Base-by-base conservation (phyloP, 768 basidiomycete genomes). In the Paxillus rubicundulus region DNA sequence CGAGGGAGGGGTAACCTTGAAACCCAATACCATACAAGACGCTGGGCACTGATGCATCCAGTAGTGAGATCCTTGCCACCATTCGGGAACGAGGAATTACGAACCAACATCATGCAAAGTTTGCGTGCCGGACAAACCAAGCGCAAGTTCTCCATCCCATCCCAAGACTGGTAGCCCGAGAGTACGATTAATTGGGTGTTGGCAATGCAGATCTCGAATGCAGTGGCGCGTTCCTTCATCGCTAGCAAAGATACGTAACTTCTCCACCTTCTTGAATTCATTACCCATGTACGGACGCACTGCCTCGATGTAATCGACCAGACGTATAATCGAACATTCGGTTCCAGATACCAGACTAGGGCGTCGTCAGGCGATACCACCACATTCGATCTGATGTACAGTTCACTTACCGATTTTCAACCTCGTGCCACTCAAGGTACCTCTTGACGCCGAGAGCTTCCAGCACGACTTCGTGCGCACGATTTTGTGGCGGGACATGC, bases 401-500 rank as follows among this genome's bases (percentile, higher is more conserved):
- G 20, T 9, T 6, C n/a, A 17, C 30, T 21, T 33, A 48, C 52
- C 47, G 41, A 4, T 13, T 33, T 32, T 24, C 36, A 21, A 98
- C 80, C 1, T 93, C 71, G 65, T 93, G 89, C 4, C 96, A 74
- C 53, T 94, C 88, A 17, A 95, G 89, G 57, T 92, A 89, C 61
- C 82, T 85, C 5, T 85, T 33, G 10, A 33, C 12, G 10, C 32
- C 32, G 10, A 33, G 32, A 33, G 9, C 9, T 10, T 33, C 10
- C 10, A 33, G 32, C 32, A 33, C 32, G 2, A 4, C 10, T 10
- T 33, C 32, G 32, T 33, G 13, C 12, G 32, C 21, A 5, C 2
- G 5, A 5, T 21, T 5, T 21, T 21, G 21, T 21, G 2, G 21
- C 5, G 21, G 5, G 21, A 21, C 21, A 21, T 21, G 21, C 21